Base-by-base conservation (phyloP, 768 basidiomycete genomes). In the Russula olivacea region DNA sequence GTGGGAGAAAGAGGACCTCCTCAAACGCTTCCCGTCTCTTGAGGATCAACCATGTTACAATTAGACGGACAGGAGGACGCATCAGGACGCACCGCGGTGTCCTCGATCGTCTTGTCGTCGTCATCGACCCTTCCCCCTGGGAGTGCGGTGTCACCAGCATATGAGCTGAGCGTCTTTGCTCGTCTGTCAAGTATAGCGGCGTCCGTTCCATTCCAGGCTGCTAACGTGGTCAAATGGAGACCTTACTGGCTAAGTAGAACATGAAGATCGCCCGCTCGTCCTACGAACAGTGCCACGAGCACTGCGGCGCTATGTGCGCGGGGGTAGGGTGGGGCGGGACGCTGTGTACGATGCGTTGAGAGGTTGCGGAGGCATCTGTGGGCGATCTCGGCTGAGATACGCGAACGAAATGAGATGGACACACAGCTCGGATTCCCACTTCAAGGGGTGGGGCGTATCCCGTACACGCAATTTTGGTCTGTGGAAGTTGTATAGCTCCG, bases 21-120 rank as follows among this genome's bases (percentile, higher is more conserved):
- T 96, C 93, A 62, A 83, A 93, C 0, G 93, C 92, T 76, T 95
- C 93, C 48, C 93, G 80, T 58, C 93, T 76, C 92, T 93, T 47
- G 15, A 54, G 11, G 21, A 9, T 7, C 50, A 32, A 32, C 38
- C 15, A 45, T 17, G 45, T 64, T 40, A 40, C 7, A 12, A 49
- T 64, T 21, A 47, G 62, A 55, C n/a, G 2, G 43, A 23, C 11
- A 15, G 60, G 30, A 57, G 41, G 36, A 28, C 48, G 25, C 2
- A 36, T 30, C 52, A 19, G 47, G 21, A 77, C 85, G 68, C 71
- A 93, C 91, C 21, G 92, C 93, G 2, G 92, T 87, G 63, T 89
- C 88, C 69, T 94, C 93, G 3, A 86, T 76, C 45, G 81, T 83
- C 65, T 69, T 71, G 71, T 95, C 93, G 45, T 75, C 78, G 2